Conservation (phyloP, 176 grass and related monocot species). For the Microstegium vimineum region DNA sequence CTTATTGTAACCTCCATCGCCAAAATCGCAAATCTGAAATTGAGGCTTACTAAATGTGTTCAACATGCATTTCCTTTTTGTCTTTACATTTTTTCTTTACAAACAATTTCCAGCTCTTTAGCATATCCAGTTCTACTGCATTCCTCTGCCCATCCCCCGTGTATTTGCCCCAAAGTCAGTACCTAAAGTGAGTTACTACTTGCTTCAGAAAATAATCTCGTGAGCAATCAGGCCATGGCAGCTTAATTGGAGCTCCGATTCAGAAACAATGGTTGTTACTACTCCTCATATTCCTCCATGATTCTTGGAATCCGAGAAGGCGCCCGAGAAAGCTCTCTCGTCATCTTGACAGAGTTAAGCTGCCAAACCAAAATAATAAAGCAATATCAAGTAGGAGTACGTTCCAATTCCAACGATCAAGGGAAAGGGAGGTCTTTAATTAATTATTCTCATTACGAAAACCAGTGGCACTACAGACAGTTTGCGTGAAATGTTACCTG, state of each 20-base stretch:
- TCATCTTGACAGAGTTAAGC: constrained; percentile 53
- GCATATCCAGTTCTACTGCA: background rate
- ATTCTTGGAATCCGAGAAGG: background rate
- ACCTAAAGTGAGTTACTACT: background rate
- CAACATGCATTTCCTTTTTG: background rate
- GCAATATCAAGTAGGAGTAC: background rate
- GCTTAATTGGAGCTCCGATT: background rate
- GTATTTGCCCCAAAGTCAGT: background rate
- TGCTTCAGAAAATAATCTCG: background rate
- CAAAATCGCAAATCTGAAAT: background rate
- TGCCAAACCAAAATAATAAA: constrained; percentile 1
- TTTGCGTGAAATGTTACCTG: constrained; percentile 27
- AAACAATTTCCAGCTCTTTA: background rate
- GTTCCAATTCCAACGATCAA: background rate
- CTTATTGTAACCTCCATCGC: background rate
- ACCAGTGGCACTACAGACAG: background rate
- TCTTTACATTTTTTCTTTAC: background rate
- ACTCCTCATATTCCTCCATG: background rate
- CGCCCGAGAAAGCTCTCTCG: constrained; percentile 23
- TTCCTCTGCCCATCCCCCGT: background rate
- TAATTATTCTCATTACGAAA: background rate
- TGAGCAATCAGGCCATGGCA: background rate
- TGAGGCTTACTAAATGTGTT: background rate
- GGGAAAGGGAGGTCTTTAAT: background rate
- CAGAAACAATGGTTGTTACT: background rate